A percentile compares a stretch with the other conserved stretches of the same genome.
phyloP scores from a whole-genome alignment of 2,329 filamentous ascomycete species.

The Helminthosporium solani region DNA sequence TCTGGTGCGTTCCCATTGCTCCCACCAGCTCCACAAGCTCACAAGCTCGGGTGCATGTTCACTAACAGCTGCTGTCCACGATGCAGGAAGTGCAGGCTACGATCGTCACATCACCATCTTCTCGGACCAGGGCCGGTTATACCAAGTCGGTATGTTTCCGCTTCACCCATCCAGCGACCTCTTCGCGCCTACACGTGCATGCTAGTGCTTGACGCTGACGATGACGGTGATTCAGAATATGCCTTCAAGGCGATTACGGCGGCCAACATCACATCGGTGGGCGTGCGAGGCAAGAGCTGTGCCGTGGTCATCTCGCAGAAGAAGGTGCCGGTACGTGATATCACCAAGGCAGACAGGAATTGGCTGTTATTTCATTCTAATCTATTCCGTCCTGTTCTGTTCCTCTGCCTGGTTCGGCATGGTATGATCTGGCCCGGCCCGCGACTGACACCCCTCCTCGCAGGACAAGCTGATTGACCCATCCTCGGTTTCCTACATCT shows the following conservation, averaged over 20 bases:
- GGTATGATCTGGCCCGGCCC: no score
- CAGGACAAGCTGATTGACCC: conserved; percentile 99
- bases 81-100: conserved; percentile 63
- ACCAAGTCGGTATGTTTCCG: conserved; percentile 92
- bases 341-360: not conserved
- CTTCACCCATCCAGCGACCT: no score
- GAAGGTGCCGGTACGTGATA: conserved; percentile 96
- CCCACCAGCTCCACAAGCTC: conserved; percentile 9
- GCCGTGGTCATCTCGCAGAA: conserved; percentile 98
- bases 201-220: no score
- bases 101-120: conserved; percentile 99
- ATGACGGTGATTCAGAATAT: conserved; percentile 73
- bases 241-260: conserved; percentile 99
- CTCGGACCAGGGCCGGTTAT: conserved; percentile 95
- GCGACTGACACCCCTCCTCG: conserved; percentile 3
- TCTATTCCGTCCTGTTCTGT: no score
- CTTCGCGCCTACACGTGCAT: no score
- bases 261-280: conserved; percentile 97
- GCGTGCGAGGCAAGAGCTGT: conserved; percentile 93
- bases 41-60: conserved; percentile 18
- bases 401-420: no score
- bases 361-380: not conserved
- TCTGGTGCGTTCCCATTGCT: conserved; percentile 41
- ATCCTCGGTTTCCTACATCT: conserved; percentile 94
- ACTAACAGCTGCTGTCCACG: conserved; percentile 31